phyloP scores from a whole-genome alignment of 2,329 filamentous ascomycete genomes.

The Ilyonectria sp. region DNA sequence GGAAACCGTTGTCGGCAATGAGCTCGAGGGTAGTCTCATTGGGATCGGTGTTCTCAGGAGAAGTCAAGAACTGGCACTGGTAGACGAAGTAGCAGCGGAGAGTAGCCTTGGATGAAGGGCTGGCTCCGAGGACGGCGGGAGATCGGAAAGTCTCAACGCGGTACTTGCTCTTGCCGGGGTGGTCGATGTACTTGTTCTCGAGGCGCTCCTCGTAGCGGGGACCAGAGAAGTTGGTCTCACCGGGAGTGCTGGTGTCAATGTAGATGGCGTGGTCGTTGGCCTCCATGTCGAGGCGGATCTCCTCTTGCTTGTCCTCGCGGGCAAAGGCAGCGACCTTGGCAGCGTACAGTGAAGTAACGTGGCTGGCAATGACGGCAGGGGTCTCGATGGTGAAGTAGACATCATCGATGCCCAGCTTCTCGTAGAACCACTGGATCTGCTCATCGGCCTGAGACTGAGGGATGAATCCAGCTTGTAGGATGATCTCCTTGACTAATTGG shows the following conservation, averaged over 20 bases:
- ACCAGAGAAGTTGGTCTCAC: conserved; percentile 80
- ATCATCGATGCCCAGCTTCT: conserved; percentile 96
- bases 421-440: conserved; percentile 97
- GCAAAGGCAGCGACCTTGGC: conserved; percentile 96
- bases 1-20: conserved; percentile 93
- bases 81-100: conserved; percentile 99
- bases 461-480: conserved; percentile 87
- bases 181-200: conserved; percentile 95
- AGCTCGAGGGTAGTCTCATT: conserved; percentile 91
- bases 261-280: conserved; percentile 96
- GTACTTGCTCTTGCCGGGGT: conserved; percentile 81
- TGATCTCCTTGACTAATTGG: conserved; percentile 80
- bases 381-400: conserved; percentile 97
- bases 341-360: conserved; percentile 96
- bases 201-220: conserved; percentile 95
- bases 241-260: conserved; percentile 96
- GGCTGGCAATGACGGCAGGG: conserved; percentile 88
- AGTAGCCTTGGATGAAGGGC: conserved; percentile 80
- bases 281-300: conserved; percentile 97
- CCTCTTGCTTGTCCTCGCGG: conserved; percentile 91
- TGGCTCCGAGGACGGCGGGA: conserved; percentile 80
- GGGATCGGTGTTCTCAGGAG: conserved; percentile 77
- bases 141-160: conserved; percentile 98
- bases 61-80: conserved; percentile 90
- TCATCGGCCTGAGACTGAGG: conserved; percentile 85